Evolutionary conservation across 2,329 filamentous ascomycete genomes (phyloP).

Genomic region (Pseudofabraea citricarpa): DNA sequence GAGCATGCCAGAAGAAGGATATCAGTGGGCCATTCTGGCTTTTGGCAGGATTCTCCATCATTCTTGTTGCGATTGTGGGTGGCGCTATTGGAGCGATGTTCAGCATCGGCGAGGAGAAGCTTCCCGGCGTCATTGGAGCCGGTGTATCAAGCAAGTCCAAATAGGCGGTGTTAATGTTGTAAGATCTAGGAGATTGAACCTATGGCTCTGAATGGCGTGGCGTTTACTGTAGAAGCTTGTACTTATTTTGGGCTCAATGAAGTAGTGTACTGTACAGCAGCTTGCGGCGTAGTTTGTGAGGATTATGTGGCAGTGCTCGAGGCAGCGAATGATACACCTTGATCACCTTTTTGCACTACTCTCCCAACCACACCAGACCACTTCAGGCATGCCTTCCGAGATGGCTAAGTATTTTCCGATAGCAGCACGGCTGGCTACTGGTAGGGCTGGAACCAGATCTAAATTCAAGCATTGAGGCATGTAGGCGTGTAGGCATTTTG

Average conservation of each 20-base stretch:
- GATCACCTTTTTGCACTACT: too few relatives aligned
- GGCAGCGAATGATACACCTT: too few relatives aligned
- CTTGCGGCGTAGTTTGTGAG: not conserved
- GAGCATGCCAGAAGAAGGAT: conserved; percentile 87
- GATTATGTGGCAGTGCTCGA: not conserved
- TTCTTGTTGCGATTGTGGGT: conserved; percentile 61
- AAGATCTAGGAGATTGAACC: conserved; percentile 14
- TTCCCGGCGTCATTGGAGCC: conserved; percentile 93
- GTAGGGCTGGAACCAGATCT: too few relatives aligned
- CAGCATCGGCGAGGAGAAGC: conserved; percentile 77
- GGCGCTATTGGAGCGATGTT: conserved; percentile 76
- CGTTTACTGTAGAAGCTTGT: conserved; percentile 23
- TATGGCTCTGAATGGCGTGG: conserved; percentile 11
- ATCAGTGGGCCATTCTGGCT: conserved; percentile 87
- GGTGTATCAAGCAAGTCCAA: conserved; percentile 69
- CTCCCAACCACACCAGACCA: too few relatives aligned
- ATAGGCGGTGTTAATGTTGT: conserved; percentile 17
- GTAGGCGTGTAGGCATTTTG: too few relatives aligned
- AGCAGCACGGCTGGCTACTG: too few relatives aligned
- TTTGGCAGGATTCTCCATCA: conserved; percentile 68
- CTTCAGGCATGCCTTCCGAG: too few relatives aligned
- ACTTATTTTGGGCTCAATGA: conserved; percentile 14
- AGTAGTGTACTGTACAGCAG: conserved; percentile 13
- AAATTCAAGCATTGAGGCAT: too few relatives aligned
- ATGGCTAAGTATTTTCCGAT: too few relatives aligned